These are phyloP conservation scores for Ustilago cynodontis DNA, from an alignment of 1,284 basidiomycete species.

Conservation along the genomic window DNA sequence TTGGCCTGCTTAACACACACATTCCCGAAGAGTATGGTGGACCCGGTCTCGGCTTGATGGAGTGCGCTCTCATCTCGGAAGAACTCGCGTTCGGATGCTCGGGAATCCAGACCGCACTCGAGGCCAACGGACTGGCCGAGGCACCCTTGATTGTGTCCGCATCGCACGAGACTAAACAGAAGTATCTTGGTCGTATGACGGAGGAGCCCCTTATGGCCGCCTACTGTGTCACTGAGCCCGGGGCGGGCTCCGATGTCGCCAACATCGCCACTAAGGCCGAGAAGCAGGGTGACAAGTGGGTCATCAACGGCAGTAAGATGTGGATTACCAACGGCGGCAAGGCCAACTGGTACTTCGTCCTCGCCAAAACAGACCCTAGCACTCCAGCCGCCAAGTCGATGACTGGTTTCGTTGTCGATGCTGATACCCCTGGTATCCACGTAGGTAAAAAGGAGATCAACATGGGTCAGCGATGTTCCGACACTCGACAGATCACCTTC, in stretches of 20 bases:
- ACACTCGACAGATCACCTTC: conserved; percentile 75
- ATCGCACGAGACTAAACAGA: conserved; percentile 73
- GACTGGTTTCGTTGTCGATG: conserved; percentile 75
- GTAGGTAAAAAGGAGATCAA: conserved; percentile 74
- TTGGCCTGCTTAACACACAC: conserved; percentile 67
- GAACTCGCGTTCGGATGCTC: conserved; percentile 74
- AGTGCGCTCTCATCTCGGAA: conserved; percentile 73
- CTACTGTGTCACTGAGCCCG: conserved; percentile 74
- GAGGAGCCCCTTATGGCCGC: conserved; percentile 75
- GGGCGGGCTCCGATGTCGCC: conserved; percentile 74
- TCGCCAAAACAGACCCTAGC: conserved; percentile 73
- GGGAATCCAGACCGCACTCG: conserved; percentile 73
- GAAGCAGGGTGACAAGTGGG: conserved; percentile 74
- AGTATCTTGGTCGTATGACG: conserved; percentile 75
- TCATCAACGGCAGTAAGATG: conserved; percentile 73
- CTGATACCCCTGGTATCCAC: conserved; percentile 72
- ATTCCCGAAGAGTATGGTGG: conserved; percentile 73
- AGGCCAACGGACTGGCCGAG: conserved; percentile 74
- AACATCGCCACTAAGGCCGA: conserved; percentile 71
- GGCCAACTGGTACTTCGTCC: conserved; percentile 75
- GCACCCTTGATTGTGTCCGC: conserved; percentile 74
- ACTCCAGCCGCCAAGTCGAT: conserved; percentile 73
- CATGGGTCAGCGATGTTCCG: conserved; percentile 75
- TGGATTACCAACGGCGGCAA: conserved; percentile 73
- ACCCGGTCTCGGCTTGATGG: conserved; percentile 72